Evolutionary conservation across 2,329 filamentous ascomycete species (phyloP).

Genomic region (Xylaria sp.): DNA sequence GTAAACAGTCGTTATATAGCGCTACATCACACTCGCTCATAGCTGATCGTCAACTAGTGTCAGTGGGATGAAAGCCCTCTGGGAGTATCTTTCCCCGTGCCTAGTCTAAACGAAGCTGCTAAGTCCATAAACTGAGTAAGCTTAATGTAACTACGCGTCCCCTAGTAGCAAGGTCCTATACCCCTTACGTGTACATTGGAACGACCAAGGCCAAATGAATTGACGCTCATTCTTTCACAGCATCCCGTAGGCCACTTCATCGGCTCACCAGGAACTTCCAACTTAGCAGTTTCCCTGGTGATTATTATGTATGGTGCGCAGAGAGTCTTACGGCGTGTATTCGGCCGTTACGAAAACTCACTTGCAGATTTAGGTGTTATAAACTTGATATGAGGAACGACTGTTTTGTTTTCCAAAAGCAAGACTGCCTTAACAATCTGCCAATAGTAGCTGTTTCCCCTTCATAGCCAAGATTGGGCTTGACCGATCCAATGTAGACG

Average conservation of each 20-base stretch:
- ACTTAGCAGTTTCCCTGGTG: not conserved
- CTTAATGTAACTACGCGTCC: not conserved
- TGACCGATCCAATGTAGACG: not conserved
- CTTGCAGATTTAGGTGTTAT: not conserved
- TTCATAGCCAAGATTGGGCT: not conserved
- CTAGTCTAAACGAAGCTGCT: not conserved
- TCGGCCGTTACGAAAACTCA: no score
- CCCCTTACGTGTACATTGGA: not conserved
- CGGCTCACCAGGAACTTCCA: not conserved
- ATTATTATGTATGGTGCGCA: not conserved
- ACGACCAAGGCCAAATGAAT: not conserved
- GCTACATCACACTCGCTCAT: no score
- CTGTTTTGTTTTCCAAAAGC: not conserved
- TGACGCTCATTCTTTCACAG: not conserved
- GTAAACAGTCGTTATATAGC: no score
- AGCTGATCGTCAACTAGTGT: no score
- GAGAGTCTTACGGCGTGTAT: no score
- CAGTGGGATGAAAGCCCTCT: no score
- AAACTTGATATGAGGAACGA: not conserved
- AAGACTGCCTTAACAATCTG: not conserved
- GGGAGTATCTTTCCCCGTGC: not conserved
- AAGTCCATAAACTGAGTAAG: not conserved
- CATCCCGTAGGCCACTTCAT: not conserved
- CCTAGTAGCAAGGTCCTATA: not conserved
- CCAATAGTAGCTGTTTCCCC: not conserved